Evolutionary conservation across 2,329 filamentous ascomycete genomes (phyloP).

Genomic region (Xylariaceae sp.): DNA sequence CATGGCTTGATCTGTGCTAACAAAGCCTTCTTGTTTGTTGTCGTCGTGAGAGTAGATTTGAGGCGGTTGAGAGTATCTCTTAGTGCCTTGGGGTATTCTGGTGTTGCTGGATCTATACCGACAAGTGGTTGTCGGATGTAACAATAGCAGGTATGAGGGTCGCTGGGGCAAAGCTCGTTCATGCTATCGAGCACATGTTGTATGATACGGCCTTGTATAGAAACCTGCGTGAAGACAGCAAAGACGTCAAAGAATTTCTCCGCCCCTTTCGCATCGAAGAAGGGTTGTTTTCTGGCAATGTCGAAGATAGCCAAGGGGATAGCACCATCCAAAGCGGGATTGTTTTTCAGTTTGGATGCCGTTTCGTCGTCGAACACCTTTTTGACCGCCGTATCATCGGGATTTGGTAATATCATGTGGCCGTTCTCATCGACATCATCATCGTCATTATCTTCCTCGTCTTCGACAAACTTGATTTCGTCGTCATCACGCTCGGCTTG

Average conservation of each 20-base stretch:
- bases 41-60: slow-evolving; percentile 44
- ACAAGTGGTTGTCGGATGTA: slow-evolving; percentile 67
- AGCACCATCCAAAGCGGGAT: slow-evolving; percentile 84
- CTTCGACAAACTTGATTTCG: slow-evolving; percentile 40
- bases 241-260: slow-evolving; percentile 80
- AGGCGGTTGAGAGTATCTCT: slow-evolving; percentile 61
- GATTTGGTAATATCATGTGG: slow-evolving; percentile 42
- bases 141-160: slow-evolving; percentile 64
- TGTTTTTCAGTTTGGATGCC: slow-evolving; percentile 57
- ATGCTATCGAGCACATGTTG: slow-evolving; percentile 69
- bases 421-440: slow-evolving; percentile 41
- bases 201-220: slow-evolving; percentile 62
- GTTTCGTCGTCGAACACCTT: slow-evolving; percentile 46
- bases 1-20: slow-evolving; percentile 48
- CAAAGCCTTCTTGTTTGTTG: slow-evolving; percentile 44
- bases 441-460: slow-evolving; percentile 42
- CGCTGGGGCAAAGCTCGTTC: slow-evolving; percentile 53
- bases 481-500: slow-evolving; percentile 47
- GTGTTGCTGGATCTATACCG: slow-evolving; percentile 58
- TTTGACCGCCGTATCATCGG: slow-evolving; percentile 36
- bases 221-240: slow-evolving; percentile 61
- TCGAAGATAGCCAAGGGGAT: slow-evolving; percentile 93
- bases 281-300: slow-evolving; percentile 72
- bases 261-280: slow-evolving; percentile 62
- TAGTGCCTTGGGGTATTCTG: slow-evolving; percentile 70